These are phyloP conservation scores for Diplodia scrobiculata DNA, from an alignment of 2,329 filamentous ascomycete species.

Conservation along the genomic window DNA sequence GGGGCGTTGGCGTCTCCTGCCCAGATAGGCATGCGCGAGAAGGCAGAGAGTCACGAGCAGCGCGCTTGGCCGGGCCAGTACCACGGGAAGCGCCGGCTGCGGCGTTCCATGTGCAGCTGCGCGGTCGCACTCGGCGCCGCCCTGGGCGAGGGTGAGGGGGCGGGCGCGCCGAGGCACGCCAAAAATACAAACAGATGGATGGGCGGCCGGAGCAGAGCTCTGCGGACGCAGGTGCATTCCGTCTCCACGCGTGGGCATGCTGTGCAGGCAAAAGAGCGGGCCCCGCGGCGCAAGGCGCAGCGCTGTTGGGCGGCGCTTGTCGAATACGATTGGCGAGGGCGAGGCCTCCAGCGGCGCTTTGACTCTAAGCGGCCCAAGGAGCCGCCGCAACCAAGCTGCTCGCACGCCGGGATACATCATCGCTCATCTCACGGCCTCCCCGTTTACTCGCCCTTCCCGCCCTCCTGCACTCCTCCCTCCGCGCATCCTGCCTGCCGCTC, in stretches of 20 bases:
- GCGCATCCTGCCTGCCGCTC: not conserved
- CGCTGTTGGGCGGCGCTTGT: slow-evolving; percentile 17
- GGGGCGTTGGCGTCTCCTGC: not conserved
- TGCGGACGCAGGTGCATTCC: slow-evolving; percentile 21
- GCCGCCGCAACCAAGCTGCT: slow-evolving; percentile 25
- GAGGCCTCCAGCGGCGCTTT: slow-evolving; percentile 22
- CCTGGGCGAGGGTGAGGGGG: not conserved
- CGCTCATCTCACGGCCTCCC: slow-evolving; percentile 27
- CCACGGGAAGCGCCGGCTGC: slow-evolving; percentile 19
- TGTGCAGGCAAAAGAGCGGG: slow-evolving; percentile 5
- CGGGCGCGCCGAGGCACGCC: slow-evolving; percentile 2
- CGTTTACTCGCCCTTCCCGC: slow-evolving; percentile 11
- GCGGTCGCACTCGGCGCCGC: not conserved
- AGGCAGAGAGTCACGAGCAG: slow-evolving; percentile 11
- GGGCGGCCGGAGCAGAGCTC: not conserved
- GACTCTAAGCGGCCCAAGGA: slow-evolving; percentile 22
- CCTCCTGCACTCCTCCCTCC: not conserved
- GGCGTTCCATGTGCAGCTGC: not conserved
- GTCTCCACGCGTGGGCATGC: slow-evolving; percentile 20
- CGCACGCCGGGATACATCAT: slow-evolving; percentile 27
- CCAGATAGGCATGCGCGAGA: slow-evolving; percentile 17
- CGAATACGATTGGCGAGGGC: slow-evolving; percentile 16
- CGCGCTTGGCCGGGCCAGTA: not conserved
- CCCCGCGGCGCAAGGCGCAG: slow-evolving; percentile 20
- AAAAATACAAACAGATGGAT: slow-evolving; percentile 1